phyloP scores from a whole-genome alignment of 2,329 filamentous ascomycete genomes.

The Fusarium drepaniforme region DNA sequence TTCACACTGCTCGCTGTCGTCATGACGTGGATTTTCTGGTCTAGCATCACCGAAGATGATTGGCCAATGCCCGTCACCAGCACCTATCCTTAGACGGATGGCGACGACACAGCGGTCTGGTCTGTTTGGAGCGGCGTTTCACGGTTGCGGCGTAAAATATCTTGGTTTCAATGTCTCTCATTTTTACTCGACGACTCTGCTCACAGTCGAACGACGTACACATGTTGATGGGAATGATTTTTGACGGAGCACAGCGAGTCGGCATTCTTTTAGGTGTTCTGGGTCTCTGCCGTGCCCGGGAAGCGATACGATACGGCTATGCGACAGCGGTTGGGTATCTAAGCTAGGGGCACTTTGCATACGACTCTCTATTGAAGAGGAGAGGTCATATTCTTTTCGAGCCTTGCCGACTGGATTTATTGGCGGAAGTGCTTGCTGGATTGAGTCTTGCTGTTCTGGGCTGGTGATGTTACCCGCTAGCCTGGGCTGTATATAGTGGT shows the following conservation, averaged over 20 bases:
- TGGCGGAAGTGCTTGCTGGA: slow-evolving; percentile 35
- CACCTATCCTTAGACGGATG: slow-evolving; percentile 52
- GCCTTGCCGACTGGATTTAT: slow-evolving; percentile 32
- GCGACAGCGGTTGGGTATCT: slow-evolving; percentile 39
- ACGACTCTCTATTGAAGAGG: slow-evolving; percentile 31
- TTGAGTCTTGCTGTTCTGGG: slow-evolving; percentile 33
- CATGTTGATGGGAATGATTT: slow-evolving; percentile 45
- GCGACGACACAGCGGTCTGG: slow-evolving; percentile 18
- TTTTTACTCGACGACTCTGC: slow-evolving; percentile 42
- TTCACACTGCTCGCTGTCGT: slow-evolving; percentile 90
- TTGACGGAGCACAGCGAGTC: slow-evolving; percentile 36
- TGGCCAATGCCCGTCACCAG: slow-evolving; percentile 76
- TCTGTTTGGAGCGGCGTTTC: slow-evolving; percentile 42
- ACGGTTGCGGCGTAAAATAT: slow-evolving; percentile 37
- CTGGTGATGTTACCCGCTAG: slow-evolving; percentile 8
- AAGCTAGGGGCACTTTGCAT: slow-evolving; percentile 35
- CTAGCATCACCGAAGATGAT: slow-evolving; percentile 98
- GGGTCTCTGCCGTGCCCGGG: slow-evolving; percentile 16
- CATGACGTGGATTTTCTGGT: slow-evolving; percentile 95
- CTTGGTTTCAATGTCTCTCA: slow-evolving; percentile 45
- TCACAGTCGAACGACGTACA: slow-evolving; percentile 45
- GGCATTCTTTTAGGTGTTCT: slow-evolving; percentile 32
- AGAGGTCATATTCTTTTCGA: slow-evolving; percentile 17
- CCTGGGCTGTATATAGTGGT: slow-evolving; percentile 45
- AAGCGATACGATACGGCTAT: slow-evolving; percentile 21